Evolutionary conservation across 148 eudicot genomes (phyloP).

Genomic region (Amaranthus hypochondriacus): DNA sequence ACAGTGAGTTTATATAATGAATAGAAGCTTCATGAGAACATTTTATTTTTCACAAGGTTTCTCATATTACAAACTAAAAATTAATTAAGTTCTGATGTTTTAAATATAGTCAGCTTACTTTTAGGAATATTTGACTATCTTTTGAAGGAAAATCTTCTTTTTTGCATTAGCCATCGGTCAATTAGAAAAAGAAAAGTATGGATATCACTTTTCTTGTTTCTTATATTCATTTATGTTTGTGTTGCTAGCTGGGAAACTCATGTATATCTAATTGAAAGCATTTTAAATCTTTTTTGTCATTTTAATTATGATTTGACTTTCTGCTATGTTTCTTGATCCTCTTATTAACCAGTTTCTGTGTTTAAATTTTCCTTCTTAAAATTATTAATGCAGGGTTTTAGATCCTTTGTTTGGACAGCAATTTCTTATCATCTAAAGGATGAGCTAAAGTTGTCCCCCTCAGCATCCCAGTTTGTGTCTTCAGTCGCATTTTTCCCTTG

Average conservation of each 20-base stretch:
- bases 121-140: not conserved
- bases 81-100: not conserved
- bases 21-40: no score
- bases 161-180: not conserved
- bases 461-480: constrained; percentile 83
- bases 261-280: no score
- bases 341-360: not conserved
- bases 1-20: no score
- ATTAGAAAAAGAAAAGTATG: not conserved
- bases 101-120: not conserved
- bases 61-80: not conserved
- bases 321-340: constrained; percentile 3
- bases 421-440: constrained; percentile 94
- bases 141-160: not conserved
- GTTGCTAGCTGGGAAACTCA: not conserved
- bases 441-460: constrained; percentile 67
- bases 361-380: constrained; percentile 3
- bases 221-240: not conserved
- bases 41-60: no score
- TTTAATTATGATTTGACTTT: not conserved
- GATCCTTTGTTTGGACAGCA: constrained; percentile 96
- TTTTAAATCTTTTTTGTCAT: not conserved
- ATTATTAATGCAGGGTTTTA: constrained; percentile 66
- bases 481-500: constrained; percentile 92
- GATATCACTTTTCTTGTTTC: not conserved